Evolutionary conservation across 139 green algal genomes (phyloP), one percentile per base, ranked within the genome.

Genomic region (Picochlorum sp.): DNA sequence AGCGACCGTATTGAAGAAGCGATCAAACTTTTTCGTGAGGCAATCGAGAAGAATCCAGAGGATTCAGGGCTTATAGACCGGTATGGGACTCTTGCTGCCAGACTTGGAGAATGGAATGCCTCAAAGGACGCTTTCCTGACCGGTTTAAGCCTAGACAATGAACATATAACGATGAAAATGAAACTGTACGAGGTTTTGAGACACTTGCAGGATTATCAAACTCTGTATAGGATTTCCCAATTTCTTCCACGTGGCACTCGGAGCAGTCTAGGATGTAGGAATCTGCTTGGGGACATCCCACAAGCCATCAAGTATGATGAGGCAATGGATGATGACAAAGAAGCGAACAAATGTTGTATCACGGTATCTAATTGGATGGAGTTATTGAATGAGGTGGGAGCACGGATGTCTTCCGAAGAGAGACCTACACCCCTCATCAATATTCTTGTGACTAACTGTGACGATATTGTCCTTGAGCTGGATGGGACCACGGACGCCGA

Each of bases 131-230:
- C 69, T 30, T 66, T 75, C 26, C 24, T 69, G 62, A 38, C 49
- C 1, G 69, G 49, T 26, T 45, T 75, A 15, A 30, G 52, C 18
- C 18, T 49, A 26, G 69, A 75, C 15, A 63, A 63, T 6, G 24
- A 49, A 8, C 69, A 75, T 62, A 54, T 61, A 11, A 60, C 69
- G 14, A 30, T 69, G 38, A n/a, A 41, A 31, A 66, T 54, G 49
- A 75, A 75, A 49, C 62, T 75, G 28, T 60, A 69, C 10, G 21
- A 65, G 20, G 38, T 75, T 41, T 37, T 75, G 52, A 18, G 51
- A 4, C 69, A 75, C 30, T 14, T 69, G 11, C 62, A 63, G 1
- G 69, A 75, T 38, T 11, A 23, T 15, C 14, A 47, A 45, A 11
- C 34, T 14, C 7, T 41, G 34, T 11, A 41, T 41, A 41, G 34